These are phyloP conservation scores for Zygotorulaspora sp. DNA, from an alignment of 805 yeast species.

Conservation along the genomic window DNA sequence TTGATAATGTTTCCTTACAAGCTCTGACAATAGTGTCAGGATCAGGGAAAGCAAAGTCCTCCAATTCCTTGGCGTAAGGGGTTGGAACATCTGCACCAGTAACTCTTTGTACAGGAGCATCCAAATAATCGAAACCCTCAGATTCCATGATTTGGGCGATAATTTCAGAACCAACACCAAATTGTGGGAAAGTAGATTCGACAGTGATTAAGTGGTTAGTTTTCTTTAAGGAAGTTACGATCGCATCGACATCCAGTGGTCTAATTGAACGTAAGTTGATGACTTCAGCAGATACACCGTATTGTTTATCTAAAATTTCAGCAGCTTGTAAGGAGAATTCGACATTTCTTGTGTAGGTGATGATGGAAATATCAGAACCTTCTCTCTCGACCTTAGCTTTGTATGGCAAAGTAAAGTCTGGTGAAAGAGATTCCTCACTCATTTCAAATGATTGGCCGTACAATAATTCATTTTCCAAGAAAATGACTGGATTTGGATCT, in stretches of 20 bases:
- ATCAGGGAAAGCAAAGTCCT: conserved; percentile 99
- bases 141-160: conserved; percentile 97
- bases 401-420: conserved; percentile 88
- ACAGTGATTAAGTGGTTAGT: conserved; percentile 94
- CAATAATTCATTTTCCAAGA: conserved; percentile 91
- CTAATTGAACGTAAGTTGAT: conserved; percentile 93
- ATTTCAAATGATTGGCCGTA: conserved; percentile 91
- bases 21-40: conserved; percentile 85
- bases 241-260: conserved; percentile 88
- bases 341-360: conserved; percentile 90
- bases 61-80: conserved; percentile 93
- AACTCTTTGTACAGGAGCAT: conserved; percentile 97
- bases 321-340: conserved; percentile 87
- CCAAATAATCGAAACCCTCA: conserved; percentile 96
- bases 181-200: conserved; percentile 97
- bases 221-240: conserved; percentile 85
- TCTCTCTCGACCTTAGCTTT: conserved; percentile 91
- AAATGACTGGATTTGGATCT: conserved; percentile 97
- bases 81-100: conserved; percentile 99
- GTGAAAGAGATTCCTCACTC: conserved; percentile 79
- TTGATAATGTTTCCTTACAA: conserved; percentile 69
- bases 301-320: conserved; percentile 71
- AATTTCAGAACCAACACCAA: conserved; percentile 98
- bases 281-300: conserved; percentile 89
- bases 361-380: conserved; percentile 86